Percentiles rank a stretch among this genome's conserved stretches.
Evolutionary conservation across 768 basidiomycete genomes (phyloP).

Genomic region (Lentinula edodes): DNA sequence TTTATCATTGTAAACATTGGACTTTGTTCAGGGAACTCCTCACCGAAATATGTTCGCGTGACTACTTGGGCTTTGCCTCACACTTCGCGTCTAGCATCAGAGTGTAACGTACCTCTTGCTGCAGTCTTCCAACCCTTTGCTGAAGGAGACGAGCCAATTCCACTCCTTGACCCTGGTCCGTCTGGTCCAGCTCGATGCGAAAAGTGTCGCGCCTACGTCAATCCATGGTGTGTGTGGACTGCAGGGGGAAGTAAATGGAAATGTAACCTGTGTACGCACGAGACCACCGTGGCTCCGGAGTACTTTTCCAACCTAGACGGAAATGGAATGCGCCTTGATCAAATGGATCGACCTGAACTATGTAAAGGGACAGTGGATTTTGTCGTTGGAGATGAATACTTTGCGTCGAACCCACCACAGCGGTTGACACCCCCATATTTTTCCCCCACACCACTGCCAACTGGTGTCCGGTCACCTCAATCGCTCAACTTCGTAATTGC

Average conservation of each 20-base stretch:
- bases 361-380: constrained; percentile 92
- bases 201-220: constrained; percentile 85
- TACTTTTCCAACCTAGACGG: constrained; percentile 85
- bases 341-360: constrained; percentile 78
- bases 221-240: constrained; percentile 87
- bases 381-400: constrained; percentile 75
- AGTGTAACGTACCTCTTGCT: constrained; percentile 81
- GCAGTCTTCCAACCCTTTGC: constrained; percentile 90
- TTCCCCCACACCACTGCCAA: constrained; percentile 40
- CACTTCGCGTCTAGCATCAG: constrained; percentile 69
- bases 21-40: constrained; percentile 63
- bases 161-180: constrained; percentile 66
- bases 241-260: constrained; percentile 82
- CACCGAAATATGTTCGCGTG: constrained; percentile 83
- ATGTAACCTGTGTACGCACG: constrained; percentile 85
- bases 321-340: constrained; percentile 74
- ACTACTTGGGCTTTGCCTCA: constrained; percentile 88
- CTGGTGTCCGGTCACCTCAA: constrained; percentile 45
- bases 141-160: constrained; percentile 75
- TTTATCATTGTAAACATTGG: background rate
- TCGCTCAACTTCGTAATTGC: constrained; percentile 81
- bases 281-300: constrained; percentile 77
- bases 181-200: constrained; percentile 80
- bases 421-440: constrained; percentile 49
- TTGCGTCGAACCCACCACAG: constrained; percentile 67